Base-by-base conservation (phyloP, 1,284 basidiomycete genomes). In the Boletellus deceptivus region DNA sequence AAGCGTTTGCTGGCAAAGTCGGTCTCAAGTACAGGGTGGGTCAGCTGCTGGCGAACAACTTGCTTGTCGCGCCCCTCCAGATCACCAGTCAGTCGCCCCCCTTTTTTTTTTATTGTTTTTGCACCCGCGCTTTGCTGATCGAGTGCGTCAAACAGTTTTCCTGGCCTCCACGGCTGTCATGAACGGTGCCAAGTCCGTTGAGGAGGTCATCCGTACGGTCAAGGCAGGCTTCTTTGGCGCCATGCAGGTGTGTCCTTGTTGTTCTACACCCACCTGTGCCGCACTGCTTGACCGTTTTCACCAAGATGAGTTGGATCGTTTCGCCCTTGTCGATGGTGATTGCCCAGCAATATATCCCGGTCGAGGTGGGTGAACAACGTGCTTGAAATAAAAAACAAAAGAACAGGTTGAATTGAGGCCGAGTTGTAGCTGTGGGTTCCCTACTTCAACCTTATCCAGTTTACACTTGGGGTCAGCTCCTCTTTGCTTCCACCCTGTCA, bases 111-210 rank as follows among this genome's bases (percentile, higher is more conserved):
- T 18, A 16, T 37, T 4, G 36, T 2, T 9, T 31, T 31, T 2
- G 29, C 1, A 9, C 25, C 25, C 25, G 25, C 8, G 25, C 9
- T 27, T 20, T 27, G 34, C 36, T 53, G 76, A 76, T 11, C 27
- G 4, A 31, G 29, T 5, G 5, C 29, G 4, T 43, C 24, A 36
- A 35, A 33, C 43, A 82, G 81, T 74, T 4, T 83, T 85, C 68
- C 75, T 94, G 44, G 74, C 84, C 0, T 90, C 83, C 42, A 89
- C 93, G 83, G 89, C 91, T 6, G 71, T 93, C 45, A 92, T 96
- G 59, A 89, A 87, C 59, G 93, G 93, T 38, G 89, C 89, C 13
- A 81, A 78, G 59, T 81, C 84, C 3, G 58, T 79, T 8, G 78
- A 83, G 35, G 84, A 87, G 34, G 75, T 94, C 48, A 61, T 80